Base-by-base conservation (phyloP, 2,329 filamentous ascomycete genomes). In the Nigrospora oryzae region DNA sequence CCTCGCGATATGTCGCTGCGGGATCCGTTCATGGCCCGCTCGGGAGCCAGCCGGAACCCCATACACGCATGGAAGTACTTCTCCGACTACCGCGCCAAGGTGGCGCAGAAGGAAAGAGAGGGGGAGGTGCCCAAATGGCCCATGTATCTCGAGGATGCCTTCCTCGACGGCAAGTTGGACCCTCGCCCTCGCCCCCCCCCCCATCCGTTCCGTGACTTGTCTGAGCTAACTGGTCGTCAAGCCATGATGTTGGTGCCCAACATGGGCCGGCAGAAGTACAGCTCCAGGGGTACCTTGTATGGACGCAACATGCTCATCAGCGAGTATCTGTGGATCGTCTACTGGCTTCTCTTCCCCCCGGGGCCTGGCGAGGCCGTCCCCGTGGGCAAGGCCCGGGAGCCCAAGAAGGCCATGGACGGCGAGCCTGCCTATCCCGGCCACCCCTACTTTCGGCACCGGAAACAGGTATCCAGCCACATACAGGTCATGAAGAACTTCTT, bases 241-340 rank as follows among this genome's bases (percentile, higher is more conserved):
- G 81, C 81, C 44, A 71, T 84, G 12, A 65, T 84, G 41, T 66
- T 82, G 40, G 81, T 85, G 59, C 81, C 81, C 38, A 73, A 75
- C 52, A 82, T 85, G 73, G 79, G 79, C 31, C 71, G 80, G 42
- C 74, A 77, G 55, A 85, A 85, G 64, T 82, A 80, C 57, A 79
- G 75, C 47, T 81, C 81, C 64, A 73, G 75, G 50, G 74, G 77
- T 33, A 77, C 80, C 57, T 75, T 77, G 35, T 78, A 81, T 53
- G 81, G 82, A 5, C 77, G 82, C 40, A 86, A 86, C 63, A 83
- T 84, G 74, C 70, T 86, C 45, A 84, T 86, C 55, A 77, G 74
- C 55, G 79, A 83, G 61, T 85, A 84, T 61, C 72, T 85, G 38
- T 84, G 73, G 73, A 71, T 76, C 47, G 68, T 71, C 11, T 70